These are phyloP conservation scores for Canavalia gladiata DNA, from an alignment of 306 rosid species.

Conservation along the genomic window DNA sequence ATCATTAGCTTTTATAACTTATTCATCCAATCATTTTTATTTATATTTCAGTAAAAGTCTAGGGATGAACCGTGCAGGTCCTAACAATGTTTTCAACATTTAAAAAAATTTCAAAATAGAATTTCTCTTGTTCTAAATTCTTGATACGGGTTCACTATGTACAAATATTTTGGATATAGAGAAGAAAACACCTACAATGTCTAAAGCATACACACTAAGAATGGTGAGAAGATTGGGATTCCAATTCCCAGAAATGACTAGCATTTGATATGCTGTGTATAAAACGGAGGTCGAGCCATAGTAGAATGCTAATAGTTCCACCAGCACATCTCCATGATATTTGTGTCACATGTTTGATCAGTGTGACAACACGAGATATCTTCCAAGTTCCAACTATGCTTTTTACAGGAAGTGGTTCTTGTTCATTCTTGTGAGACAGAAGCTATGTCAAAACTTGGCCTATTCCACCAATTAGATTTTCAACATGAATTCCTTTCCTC, in stretches of 20 bases:
- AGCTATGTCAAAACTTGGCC: conserved; percentile 54
- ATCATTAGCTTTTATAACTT: too few species aligned
- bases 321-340: background rate
- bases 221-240: background rate
- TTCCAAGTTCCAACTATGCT: conserved; percentile 11
- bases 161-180: background rate
- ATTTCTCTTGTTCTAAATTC: too few species aligned
- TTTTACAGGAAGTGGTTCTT: conserved; percentile 32
- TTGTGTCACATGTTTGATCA: conserved; percentile 27
- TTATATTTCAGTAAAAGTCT: too few species aligned
- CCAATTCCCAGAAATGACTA: background rate
- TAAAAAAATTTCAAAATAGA: too few species aligned
- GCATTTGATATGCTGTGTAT: background rate
- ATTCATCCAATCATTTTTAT: too few species aligned
- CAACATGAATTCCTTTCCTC: conserved; percentile 23
- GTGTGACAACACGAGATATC: conserved; percentile 34
- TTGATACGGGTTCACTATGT: background rate
- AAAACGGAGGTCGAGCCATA: background rate
- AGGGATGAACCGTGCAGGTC: too few species aligned
- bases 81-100: too few species aligned
- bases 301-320: conserved; percentile 3
- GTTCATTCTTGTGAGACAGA: conserved; percentile 6
- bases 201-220: background rate
- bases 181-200: background rate
- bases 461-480: conserved; percentile 44